Base-by-base conservation (phyloP, 208 protist species). In the Plasmodiophora brassicae region DNA sequence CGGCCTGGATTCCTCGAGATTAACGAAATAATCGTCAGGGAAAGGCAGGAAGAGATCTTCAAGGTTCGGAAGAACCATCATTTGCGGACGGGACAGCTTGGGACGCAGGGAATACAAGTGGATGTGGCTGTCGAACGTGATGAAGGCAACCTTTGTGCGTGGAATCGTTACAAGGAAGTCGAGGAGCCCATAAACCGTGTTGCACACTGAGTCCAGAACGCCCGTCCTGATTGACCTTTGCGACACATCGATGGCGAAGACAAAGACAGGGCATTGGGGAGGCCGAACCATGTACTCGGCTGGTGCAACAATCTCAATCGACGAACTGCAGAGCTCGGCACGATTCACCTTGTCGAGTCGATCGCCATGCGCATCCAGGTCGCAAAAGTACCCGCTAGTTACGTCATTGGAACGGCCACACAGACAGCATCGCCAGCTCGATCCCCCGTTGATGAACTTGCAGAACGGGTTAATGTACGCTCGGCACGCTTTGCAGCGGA, bases 161-260 rank as follows among this genome's bases (percentile, higher is more conserved):
- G 60, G 38, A 43, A 65, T 88, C 1, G 90, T 90, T 0, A 87
- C 88, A 0, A 94, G 50, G 25, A 53, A 32, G 57, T 90, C 50
- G 20, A 94, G 86, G 0, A 78, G 44, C 20, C 88, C 41, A 35
- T 50, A 41, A 84, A 94, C 22, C 25, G 89, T 90, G 25, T 90
- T 38, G 1, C 87, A 84, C 0, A 92, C 65, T 10, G 65, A 84
- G 14, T 84, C 10, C 14, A 91, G 88, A 46, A 91, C 54, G 84
- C 85, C 96, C 0, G 94, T 95, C n/a, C 88, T 88, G 20, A 97
- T 92, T 0, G 95, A 92, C 22, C 93, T 88, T 90, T 95, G 95
- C n/a, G 94, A 96, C 72, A 96, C 96, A 89, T 98, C 97, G 39
- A 98, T 94, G 86, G 97, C 88, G 53, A 98, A 96, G 78, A 98